Evolutionary conservation across 208 protist genomes (phyloP), one percentile per base, ranked within the genome.

Genomic region (Trypanosoma mega): DNA sequence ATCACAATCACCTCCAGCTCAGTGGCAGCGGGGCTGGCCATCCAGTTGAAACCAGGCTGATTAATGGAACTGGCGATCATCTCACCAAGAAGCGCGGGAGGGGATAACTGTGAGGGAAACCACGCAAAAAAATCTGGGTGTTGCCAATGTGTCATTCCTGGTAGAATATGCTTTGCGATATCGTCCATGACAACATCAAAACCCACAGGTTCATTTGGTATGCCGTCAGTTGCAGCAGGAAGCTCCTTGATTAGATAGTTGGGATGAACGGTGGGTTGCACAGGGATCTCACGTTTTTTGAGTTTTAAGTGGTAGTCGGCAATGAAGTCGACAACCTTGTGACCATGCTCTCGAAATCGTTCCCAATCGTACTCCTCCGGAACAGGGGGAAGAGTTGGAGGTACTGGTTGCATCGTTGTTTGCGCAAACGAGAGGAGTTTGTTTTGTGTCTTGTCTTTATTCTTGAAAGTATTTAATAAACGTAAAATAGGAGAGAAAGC

Each of bases 81-180:
- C 58, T 88, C 81, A n/a, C 78, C 84, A 9, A 87, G 71, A 14
- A 87, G 57, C 27, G 81, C 64, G 1, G 80, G 64, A 7, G 81
- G 71, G 2, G 74, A 81, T 11, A 76, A 20, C 54, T 81, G 75
- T 21, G 76, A 72, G 18, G 84, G 80, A 41, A 84, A 86, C 57
- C 57, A 84, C 2, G 77, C 70, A 54, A 76, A 80, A 49, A 87
- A 87, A 44, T 75, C 58, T n/a, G 72, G 67, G 64, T 76, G 71
- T 66, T 91, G 84, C 80, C 84, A 88, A 68, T 86, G 75, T 14
- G 74, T 88, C 63, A 91, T 81, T 47, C 80, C 80, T 3, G 84
- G 81, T 20, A 82, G 55, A 46, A 91, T 80, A 47, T 77, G 34
- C 6, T 63, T 31, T 44, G 70, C 45, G 20, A 87, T 64, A 58